phyloP scores from a whole-genome alignment of 2,329 filamentous ascomycete species.

The Sporothrix brunneoviolacea region DNA sequence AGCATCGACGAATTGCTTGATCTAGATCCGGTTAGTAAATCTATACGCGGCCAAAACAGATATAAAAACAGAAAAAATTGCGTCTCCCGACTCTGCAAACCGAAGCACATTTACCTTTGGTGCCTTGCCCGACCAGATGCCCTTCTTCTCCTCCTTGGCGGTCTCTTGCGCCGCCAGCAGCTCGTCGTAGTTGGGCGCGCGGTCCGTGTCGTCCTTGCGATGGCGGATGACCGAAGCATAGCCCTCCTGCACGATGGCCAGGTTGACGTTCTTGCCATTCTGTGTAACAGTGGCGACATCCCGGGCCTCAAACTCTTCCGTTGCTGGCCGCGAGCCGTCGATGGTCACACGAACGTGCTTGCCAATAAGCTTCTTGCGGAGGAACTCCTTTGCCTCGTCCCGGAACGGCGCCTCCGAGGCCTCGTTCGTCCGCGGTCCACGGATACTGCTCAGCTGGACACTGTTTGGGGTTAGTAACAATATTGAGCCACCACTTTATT shows the following conservation, averaged over 20 bases:
- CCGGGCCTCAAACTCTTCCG: constrained; percentile 85
- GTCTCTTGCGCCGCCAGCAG: constrained; percentile 71
- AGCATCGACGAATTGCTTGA: constrained; percentile 78
- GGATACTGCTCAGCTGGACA: constrained; percentile 84
- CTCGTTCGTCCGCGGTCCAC: constrained; percentile 85
- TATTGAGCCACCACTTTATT: neutral
- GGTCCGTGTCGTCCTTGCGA: constrained; percentile 87
- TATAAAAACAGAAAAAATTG: neutral
- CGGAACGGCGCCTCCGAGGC: constrained; percentile 81
- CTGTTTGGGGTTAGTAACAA: constrained; percentile 3
- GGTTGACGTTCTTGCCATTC: constrained; percentile 79
- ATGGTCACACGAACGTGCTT: constrained; percentile 88
- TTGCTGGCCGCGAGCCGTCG: constrained; percentile 84
- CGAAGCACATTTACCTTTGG: too few species aligned
- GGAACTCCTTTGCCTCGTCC: constrained; percentile 91
- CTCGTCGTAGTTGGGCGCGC: constrained; percentile 90
- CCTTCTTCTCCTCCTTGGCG: constrained; percentile 82
- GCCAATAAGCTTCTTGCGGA: constrained; percentile 88
- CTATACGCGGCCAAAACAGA: too few species aligned
- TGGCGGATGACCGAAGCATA: constrained; percentile 93
- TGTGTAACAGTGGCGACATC: constrained; percentile 85
- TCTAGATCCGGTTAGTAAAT: constrained; percentile 25
- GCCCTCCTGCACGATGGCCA: constrained; percentile 82
- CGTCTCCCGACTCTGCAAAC: too few species aligned
- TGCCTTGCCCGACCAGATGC: constrained; percentile 89